Base-by-base conservation (phyloP, 768 basidiomycete species). In the Guyanaporus albipodus region DNA sequence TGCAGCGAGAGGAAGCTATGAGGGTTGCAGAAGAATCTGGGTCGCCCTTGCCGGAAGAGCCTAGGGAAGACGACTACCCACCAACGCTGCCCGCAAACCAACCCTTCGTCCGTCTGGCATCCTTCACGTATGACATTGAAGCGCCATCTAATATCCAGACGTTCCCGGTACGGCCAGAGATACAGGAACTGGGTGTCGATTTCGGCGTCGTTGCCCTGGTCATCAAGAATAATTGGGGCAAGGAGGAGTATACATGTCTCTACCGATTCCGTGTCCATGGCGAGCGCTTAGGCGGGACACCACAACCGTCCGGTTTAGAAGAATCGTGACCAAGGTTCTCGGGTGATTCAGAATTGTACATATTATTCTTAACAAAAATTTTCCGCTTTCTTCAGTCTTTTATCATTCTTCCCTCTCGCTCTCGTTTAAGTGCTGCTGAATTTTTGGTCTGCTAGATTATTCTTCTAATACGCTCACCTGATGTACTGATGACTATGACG, bases 201-300 rank as follows among this genome's bases (percentile, higher is more conserved):
- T 86, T 95, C 57, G 89, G 89, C 2, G 71, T 95, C 42, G 87
- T 97, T 22, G 81, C 85, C 49, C 72, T 96, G 60, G 72, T 79
- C 52, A 73, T 98, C 56, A 75, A 81, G 67, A 86, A 73, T 61
- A 98, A 97, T 62, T 97, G 92, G 85, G 95, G 94, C 33, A 73
- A 74, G 66, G 73, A 75, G 6, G 82, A 85, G 47, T 90, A 78
- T 62, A 96, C 94, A 0, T 98, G 95, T 66, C 67, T 98, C 31
- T 98, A 92, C 67, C 81, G 89, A 35, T 71, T 91, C 68, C 78
- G 89, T 34, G 86, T 89, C 24, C 88, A 91, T 57, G 89, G 89
- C 14, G 70, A 78, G 54, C 71, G 63, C 45, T 57, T 81, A 42
- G 74, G 67, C 10, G 75, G 70, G 42, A 55, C 62, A 17, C 72